Evolutionary conservation across 345 rosid genomes (phyloP).

Genomic region (Rhodomyrtus tomentosa): DNA sequence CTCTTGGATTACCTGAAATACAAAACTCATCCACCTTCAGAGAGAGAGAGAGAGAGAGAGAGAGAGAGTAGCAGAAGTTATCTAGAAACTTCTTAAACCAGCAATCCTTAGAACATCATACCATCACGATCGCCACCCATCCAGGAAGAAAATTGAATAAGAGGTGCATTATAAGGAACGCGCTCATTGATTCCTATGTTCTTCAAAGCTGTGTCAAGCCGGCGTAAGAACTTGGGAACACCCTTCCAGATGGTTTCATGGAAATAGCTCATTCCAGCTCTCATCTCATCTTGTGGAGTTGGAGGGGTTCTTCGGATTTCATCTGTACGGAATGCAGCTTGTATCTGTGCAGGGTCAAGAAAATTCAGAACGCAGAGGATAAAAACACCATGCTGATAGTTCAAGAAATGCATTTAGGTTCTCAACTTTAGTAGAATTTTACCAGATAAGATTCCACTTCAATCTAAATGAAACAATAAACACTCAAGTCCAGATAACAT

Average conservation of each 20-base stretch:
- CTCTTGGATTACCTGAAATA: constrained; percentile 83
- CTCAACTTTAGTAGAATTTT: not conserved
- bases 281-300: constrained; percentile 99
- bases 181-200: constrained; percentile 90
- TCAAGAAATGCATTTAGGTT: not conserved
- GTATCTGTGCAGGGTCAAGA: constrained; percentile 43
- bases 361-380: not conserved
- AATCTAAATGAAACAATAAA: not conserved
- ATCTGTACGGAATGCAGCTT: constrained; percentile 99
- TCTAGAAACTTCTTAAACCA: not conserved
- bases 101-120: constrained; percentile 15
- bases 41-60: not conserved
- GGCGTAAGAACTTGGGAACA: constrained; percentile 95
- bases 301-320: constrained; percentile 98
- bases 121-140: constrained; percentile 99
- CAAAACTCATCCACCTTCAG: not conserved
- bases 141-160: constrained; percentile 98
- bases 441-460: not conserved
- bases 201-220: constrained; percentile 95
- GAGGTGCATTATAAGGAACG: constrained; percentile 95
- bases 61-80: not conserved
- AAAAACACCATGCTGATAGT: not conserved
- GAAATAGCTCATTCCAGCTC: constrained; percentile 99
- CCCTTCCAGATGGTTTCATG: constrained; percentile 99
- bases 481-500: not conserved